Base-by-base conservation (phyloP, 2,329 filamentous ascomycete species). In the Botryotinia calthae region DNA sequence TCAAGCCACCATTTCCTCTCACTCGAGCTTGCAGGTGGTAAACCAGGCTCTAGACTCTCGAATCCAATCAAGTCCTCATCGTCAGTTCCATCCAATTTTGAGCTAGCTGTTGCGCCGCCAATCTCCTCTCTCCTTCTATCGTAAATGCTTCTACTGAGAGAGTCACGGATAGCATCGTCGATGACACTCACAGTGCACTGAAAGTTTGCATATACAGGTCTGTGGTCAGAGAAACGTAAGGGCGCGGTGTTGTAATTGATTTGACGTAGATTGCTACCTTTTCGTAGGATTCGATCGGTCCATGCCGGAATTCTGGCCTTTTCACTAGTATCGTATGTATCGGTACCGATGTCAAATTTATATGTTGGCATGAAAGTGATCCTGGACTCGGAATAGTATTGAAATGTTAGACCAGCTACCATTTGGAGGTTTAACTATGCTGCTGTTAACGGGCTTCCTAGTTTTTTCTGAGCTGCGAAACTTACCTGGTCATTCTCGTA, bases 241-340 rank as follows among this genome's bases (percentile, higher is more conserved):
- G 93, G 90, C 5, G 95, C 94, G 70, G 89, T 91, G 79, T 93
- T 89, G 82, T 99, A 99, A 46, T 92, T 87, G 18, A 92, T 85
- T 81, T 98, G 96, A 59, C 90, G 90, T 51, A 99, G 87, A 77
- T 94, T 95, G 74, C 88, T 85, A 12, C 96, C 96, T 83, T 95
- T 97, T 73, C 93, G 91, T 14, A 99, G 84, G 63, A 99, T 92
- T 54, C 96, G 92, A 82, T 99, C 96, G 74, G 95, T 98, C 96
- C 96, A 99, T 0, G 96, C 96, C 4, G 96, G 96, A 75, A 98
- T 98, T 25, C 96, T 91, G 71, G 91, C 90, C 82, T 99, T 99
- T 79, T 98, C 95, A 66, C 91, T 92, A 68, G 92, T 95, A 81
- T 99, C 96, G 81, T 98, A 99, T 70, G 87, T 87, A 81, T 98